A percentile compares a stretch with the other conserved stretches of the same genome.
These are phyloP conservation scores for Colletotrichum cuscutae DNA, from an alignment of 2,329 filamentous ascomycete genomes.

Conservation along the genomic window DNA sequence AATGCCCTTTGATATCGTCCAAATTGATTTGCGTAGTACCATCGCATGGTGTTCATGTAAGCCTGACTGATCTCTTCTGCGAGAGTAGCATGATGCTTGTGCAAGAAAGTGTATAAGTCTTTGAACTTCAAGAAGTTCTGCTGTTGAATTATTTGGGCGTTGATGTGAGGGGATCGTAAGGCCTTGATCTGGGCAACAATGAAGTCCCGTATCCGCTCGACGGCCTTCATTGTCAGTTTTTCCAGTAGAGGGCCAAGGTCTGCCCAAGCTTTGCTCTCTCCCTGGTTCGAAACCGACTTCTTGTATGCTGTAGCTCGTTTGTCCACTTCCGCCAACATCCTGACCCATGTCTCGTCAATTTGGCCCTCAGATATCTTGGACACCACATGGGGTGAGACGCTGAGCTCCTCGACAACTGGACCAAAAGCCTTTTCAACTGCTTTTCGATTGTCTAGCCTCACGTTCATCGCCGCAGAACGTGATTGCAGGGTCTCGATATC, in stretches of 20 bases:
- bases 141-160: slow-evolving; percentile 96
- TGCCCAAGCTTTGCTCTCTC: slow-evolving; percentile 77
- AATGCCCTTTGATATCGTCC: slow-evolving; percentile 86
- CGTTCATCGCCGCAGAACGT: slow-evolving; percentile 84
- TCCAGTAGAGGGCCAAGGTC: slow-evolving; percentile 88
- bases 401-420: slow-evolving; percentile 91
- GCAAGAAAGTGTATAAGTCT: slow-evolving; percentile 87
- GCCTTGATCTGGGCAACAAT: slow-evolving; percentile 95
- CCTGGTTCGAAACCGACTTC: slow-evolving; percentile 69
- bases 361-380: slow-evolving; percentile 87
- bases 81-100: slow-evolving; percentile 82
- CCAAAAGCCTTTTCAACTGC: slow-evolving; percentile 89
- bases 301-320: slow-evolving; percentile 79
- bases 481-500: slow-evolving; percentile 95
- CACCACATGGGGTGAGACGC: slow-evolving; percentile 85
- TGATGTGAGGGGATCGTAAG: slow-evolving; percentile 92
- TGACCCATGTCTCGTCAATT: slow-evolving; percentile 91
- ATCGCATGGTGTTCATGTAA: slow-evolving; percentile 98
- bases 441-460: slow-evolving; percentile 87
- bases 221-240: slow-evolving; percentile 82
- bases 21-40: slow-evolving; percentile 97
- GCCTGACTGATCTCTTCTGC: slow-evolving; percentile 91
- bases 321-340: slow-evolving; percentile 84
- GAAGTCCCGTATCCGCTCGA: slow-evolving; percentile 94
- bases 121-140: slow-evolving; percentile 90